These are phyloP conservation scores for Candida boleticola DNA, from an alignment of 805 yeast species.

Conservation along the genomic window DNA sequence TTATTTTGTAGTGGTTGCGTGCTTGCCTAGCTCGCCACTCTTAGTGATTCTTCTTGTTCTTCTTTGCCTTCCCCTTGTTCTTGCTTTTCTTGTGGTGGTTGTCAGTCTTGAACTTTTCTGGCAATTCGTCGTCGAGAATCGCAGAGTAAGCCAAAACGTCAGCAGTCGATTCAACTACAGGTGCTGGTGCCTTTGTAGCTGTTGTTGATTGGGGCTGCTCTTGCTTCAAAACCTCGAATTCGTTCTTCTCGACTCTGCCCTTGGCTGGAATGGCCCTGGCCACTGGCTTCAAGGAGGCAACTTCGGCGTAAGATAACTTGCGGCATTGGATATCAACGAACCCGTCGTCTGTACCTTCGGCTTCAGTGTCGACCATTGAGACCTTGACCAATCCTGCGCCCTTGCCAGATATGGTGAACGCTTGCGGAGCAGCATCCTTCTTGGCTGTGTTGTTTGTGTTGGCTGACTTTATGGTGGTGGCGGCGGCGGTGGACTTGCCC, in stretches of 20 bases:
- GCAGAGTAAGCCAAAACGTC: conserved; percentile 1
- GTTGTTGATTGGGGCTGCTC: background rate
- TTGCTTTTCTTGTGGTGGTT: conserved; percentile 16
- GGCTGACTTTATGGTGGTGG: conserved; percentile 4
- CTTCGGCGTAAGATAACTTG: conserved; percentile 45
- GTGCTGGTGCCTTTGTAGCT: too few relatives aligned
- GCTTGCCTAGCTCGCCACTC: background rate
- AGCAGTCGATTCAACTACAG: background rate
- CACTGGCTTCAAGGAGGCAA: conserved; percentile 28
- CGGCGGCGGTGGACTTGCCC: conserved; percentile 11
- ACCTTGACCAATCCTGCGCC: conserved; percentile 28
- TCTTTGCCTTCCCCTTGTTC: conserved; percentile 13
- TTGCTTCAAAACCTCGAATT: conserved; percentile 1
- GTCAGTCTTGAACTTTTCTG: conserved; percentile 17
- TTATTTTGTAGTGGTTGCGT: background rate
- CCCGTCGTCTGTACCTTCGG: conserved; percentile 24
- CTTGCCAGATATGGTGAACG: conserved; percentile 29
- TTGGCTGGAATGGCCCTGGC: conserved; percentile 1
- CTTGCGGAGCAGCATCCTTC: conserved; percentile 12
- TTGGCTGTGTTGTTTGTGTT: background rate
- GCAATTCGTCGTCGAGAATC: conserved; percentile 4
- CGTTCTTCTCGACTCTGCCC: conserved; percentile 1
- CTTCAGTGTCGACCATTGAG: conserved; percentile 29
- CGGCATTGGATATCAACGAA: conserved; percentile 36
- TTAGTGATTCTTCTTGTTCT: background rate